Conservation (phyloP, 2,329 filamentous ascomycete genomes). For the Cadophora gregata region DNA sequence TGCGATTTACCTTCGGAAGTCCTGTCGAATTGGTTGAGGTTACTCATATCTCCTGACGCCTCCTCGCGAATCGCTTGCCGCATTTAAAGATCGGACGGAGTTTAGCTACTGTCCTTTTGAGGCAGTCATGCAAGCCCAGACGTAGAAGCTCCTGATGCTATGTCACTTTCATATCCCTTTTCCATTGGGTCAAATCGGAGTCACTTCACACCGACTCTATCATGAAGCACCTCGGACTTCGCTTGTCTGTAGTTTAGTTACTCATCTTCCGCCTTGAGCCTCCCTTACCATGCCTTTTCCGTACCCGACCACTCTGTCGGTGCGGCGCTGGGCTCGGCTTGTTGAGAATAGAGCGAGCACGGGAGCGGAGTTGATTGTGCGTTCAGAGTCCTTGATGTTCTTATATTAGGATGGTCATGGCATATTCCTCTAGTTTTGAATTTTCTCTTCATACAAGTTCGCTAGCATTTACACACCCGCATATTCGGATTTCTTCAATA, state of each 20-base stretch:
- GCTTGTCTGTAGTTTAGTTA: not conserved
- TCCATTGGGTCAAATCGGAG: not conserved
- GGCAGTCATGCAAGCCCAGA: not conserved
- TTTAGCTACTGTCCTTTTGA: not conserved
- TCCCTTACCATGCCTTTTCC: constrained; percentile 1
- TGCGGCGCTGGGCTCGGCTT: not conserved
- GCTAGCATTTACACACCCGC: not conserved
- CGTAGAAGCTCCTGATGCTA: not conserved
- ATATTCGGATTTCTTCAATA: not conserved
- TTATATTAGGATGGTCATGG: constrained; percentile 8
- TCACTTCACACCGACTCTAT: not conserved
- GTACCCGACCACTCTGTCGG: not conserved
- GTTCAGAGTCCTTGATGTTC: not conserved
- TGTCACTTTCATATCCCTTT: not conserved
- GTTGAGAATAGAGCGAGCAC: not conserved
- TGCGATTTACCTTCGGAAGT: not conserved
- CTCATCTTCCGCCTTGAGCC: not conserved
- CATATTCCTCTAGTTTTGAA: not conserved
- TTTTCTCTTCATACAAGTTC: not conserved
- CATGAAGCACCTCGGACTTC: too few species aligned
- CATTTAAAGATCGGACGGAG: not conserved
- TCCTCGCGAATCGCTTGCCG: not conserved
- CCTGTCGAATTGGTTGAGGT: not conserved
- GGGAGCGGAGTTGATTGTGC: not conserved
- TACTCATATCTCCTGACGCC: constrained; percentile 2